A percentile compares a stretch with the other conserved stretches of the same genome.
These are phyloP conservation scores for barley (Hordeum vulgare) DNA, from an alignment of 176 grass and related monocot species.

Conservation along the genomic window DNA sequence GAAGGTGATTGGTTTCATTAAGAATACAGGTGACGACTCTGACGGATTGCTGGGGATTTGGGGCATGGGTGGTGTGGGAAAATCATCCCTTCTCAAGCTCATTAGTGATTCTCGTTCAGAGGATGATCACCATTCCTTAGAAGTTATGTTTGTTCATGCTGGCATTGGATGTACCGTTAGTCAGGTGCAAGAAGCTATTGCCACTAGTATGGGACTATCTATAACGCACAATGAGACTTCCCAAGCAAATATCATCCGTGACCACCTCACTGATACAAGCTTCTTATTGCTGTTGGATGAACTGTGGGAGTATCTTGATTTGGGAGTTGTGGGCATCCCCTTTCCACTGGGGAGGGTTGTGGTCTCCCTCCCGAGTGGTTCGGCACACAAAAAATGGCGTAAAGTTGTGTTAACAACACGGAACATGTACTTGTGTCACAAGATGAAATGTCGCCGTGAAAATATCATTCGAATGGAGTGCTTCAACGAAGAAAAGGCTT, in stretches of 20 bases:
- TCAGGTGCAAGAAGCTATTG: not conserved
- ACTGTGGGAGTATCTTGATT: not conserved
- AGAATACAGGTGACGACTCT: fast-evolving
- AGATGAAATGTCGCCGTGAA: not conserved
- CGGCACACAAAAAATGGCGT: not conserved
- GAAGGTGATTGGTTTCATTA: not conserved
- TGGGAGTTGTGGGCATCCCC: not conserved
- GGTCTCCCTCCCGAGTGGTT: no score
- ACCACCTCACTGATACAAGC: fast-evolving
- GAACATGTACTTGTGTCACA: not conserved
- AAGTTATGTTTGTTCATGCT: not conserved
- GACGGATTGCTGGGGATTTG: not conserved
- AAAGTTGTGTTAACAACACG: not conserved
- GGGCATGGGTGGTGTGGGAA: not conserved
- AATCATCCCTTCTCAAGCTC: not conserved
- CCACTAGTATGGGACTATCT: not conserved
- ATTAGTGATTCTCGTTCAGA: not conserved
- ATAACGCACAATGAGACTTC: not conserved
- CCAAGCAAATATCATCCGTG: not conserved
- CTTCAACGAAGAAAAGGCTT: not conserved
- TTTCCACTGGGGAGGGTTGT: not conserved
- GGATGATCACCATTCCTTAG: not conserved
- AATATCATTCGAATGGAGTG: not conserved
- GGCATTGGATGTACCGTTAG: not conserved
- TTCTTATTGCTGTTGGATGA: not conserved